phyloP scores from a whole-genome alignment of 805 yeast genomes.

The Groenewaldozyma tartarivorans region DNA sequence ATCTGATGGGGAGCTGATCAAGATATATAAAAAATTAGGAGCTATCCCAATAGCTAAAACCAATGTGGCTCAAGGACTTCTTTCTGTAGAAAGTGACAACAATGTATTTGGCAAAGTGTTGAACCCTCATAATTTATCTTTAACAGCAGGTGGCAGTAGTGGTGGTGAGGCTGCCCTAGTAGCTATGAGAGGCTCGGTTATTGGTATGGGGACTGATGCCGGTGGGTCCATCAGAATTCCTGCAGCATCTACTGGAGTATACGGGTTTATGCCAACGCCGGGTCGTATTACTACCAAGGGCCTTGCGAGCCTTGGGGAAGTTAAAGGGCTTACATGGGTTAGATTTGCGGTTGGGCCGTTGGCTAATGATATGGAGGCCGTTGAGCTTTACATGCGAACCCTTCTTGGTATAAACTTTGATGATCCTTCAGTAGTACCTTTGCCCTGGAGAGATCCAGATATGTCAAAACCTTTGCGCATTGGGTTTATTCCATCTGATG shows the following conservation, averaged over 20 bases:
- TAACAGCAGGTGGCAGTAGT: conserved; percentile 42
- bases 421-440: conserved; percentile 8
- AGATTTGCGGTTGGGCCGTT: conserved; percentile 59
- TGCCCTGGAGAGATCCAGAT: too few relatives aligned
- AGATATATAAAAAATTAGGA: conserved; percentile 34
- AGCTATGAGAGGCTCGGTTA: conserved; percentile 34
- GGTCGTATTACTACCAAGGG: conserved; percentile 34
- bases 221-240: conserved; percentile 49
- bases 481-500: conserved; percentile 25
- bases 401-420: conserved; percentile 9
- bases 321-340: conserved; percentile 53
- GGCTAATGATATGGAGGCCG: conserved; percentile 51
- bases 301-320: conserved; percentile 24
- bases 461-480: conserved; percentile 11
- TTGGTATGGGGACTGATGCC: conserved; percentile 47
- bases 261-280: conserved; percentile 40
- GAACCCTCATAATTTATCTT: conserved; percentile 29
- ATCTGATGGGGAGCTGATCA: conserved; percentile 30
- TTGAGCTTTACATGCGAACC: conserved; percentile 53
- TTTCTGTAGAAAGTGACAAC: conserved; percentile 39
- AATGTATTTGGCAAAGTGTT: conserved; percentile 37
- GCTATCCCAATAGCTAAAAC: conserved; percentile 49
- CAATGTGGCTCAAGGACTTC: conserved; percentile 41
- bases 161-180: conserved; percentile 45
- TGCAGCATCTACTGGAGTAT: conserved; percentile 35